These are phyloP conservation scores for Fragilaria crotonensis DNA, from an alignment of 108 stramenopile species.

Conservation along the genomic window DNA sequence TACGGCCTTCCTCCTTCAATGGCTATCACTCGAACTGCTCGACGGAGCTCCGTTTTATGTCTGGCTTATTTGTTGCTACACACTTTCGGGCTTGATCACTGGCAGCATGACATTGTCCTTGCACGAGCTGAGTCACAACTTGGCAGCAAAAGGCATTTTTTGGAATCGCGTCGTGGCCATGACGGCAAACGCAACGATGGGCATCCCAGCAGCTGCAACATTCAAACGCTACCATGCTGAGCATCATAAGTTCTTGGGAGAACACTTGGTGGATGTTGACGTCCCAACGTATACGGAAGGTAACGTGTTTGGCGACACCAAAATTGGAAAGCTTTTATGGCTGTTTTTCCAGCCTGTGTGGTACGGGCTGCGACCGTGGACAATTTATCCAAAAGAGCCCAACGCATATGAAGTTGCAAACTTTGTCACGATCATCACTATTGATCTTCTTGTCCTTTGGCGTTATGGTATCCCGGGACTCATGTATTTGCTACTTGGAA, in stretches of 20 bases:
- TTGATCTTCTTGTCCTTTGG: conserved; percentile 51
- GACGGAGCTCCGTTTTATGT: too few relatives aligned
- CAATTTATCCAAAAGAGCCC: conserved; percentile 73
- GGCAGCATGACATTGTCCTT: too few relatives aligned
- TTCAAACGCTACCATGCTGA: conserved; percentile 96
- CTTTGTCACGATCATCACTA: conserved; percentile 33
- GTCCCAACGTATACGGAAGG: conserved; percentile 80
- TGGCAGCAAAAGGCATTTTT: conserved; percentile 59
- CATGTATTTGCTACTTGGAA: conserved; percentile 68
- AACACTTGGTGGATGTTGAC: conserved; percentile 80
- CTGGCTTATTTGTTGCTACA: too few relatives aligned
- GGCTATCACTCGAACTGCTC: too few relatives aligned
- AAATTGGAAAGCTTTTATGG: conserved; percentile 72
- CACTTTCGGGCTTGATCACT: too few relatives aligned
- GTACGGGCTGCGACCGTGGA: conserved; percentile 83
- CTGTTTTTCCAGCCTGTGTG: conserved; percentile 75
- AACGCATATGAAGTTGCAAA: conserved; percentile 57
- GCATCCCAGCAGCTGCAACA: conserved; percentile 70
- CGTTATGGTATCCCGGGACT: conserved; percentile 58
- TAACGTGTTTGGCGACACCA: conserved; percentile 49
- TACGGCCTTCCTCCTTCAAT: too few relatives aligned
- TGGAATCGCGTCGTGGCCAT: conserved; percentile 74
- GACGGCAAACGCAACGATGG: conserved; percentile 83
- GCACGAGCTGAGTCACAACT: conserved; percentile 90
- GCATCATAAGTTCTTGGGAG: conserved; percentile 89